phyloP scores from a whole-genome alignment of 257 asterid genomes.

The Marsdenia floribunda region DNA sequence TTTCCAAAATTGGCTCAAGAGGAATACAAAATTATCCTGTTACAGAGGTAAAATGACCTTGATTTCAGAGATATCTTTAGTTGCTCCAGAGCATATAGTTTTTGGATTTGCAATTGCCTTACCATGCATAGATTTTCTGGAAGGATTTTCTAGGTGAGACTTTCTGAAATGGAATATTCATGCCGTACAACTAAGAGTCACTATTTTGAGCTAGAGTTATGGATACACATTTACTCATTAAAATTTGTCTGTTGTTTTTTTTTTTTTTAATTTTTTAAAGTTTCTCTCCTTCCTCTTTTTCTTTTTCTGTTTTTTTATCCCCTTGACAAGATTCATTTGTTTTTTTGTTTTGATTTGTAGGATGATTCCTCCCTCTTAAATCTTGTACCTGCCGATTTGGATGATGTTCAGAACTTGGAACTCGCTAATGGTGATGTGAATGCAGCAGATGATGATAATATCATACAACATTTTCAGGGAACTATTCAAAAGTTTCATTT shows the following conservation, averaged over 20 bases:
- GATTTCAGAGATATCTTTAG: background rate
- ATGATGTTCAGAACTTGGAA: conserved; percentile 34
- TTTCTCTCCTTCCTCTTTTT: background rate
- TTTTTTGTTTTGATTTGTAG: conserved; percentile 37
- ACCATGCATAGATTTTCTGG: background rate
- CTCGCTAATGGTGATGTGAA: conserved; percentile 37
- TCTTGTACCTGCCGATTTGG: conserved; percentile 31
- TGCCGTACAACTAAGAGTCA: background rate
- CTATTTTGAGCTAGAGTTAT: background rate
- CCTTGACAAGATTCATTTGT: conserved; percentile 1
- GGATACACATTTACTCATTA: background rate
- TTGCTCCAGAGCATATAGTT: background rate
- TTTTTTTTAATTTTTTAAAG: background rate
- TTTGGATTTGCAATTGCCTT: background rate
- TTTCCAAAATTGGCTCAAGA: conserved; percentile 48
- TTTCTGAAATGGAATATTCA: background rate
- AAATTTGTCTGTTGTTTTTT: background rate
- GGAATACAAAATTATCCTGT: conserved; percentile 33
- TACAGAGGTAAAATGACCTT: conserved; percentile 46
- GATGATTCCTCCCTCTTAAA: conserved; percentile 44
- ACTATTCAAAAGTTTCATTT: conserved; percentile 53
- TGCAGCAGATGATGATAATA: conserved; percentile 46
- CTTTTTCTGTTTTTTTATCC: background rate
- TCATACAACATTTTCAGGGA: conserved; percentile 43
- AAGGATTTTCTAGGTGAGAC: background rate